phyloP scores from a whole-genome alignment of 2,329 filamentous ascomycete species.

The Ophiosphaerella korrae region DNA sequence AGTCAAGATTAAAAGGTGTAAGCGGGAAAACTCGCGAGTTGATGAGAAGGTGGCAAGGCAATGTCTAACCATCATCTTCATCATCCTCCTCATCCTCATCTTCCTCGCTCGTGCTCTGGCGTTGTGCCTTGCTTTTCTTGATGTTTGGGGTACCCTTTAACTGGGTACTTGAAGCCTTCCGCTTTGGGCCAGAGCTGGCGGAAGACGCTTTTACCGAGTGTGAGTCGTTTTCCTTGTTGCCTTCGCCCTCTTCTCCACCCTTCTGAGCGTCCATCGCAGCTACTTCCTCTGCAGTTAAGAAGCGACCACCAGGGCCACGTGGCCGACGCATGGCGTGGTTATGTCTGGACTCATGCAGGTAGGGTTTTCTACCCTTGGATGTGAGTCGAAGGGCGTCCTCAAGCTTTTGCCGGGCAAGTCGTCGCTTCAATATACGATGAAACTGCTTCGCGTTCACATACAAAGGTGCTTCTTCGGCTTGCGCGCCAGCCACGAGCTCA shows the following conservation, averaged over 20 bases:
- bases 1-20: conserved; percentile 26
- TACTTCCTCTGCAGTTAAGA: conserved; percentile 95
- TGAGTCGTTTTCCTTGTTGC: conserved; percentile 48
- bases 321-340: conserved; percentile 98
- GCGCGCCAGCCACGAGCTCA: conserved; percentile 71
- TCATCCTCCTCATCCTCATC: conserved; percentile 58
- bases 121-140: conserved; percentile 58
- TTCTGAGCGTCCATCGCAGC: conserved; percentile 73
- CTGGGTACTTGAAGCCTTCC: conserved; percentile 38
- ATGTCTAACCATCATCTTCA: conserved; percentile 50
- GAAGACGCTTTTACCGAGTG: conserved; percentile 30
- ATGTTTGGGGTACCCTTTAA: conserved; percentile 38
- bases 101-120: conserved; percentile 57
- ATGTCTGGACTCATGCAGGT: conserved; percentile 94
- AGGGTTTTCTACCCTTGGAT: conserved; percentile 94
- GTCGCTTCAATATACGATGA: conserved; percentile 91
- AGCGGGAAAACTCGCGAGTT: conserved; percentile 12
- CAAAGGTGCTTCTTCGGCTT: conserved; percentile 85
- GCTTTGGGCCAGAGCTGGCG: conserved; percentile 31
- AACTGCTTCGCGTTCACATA: conserved; percentile 99
- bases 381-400: conserved; percentile 92
- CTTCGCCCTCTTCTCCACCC: conserved; percentile 35
- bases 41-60: neutral
- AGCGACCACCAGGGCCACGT: conserved; percentile 89
- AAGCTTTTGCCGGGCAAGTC: conserved; percentile 88